These are phyloP conservation scores for Rhodomyrtus psidioides DNA, from an alignment of 441 rosid genomes.

Conservation along the genomic window DNA sequence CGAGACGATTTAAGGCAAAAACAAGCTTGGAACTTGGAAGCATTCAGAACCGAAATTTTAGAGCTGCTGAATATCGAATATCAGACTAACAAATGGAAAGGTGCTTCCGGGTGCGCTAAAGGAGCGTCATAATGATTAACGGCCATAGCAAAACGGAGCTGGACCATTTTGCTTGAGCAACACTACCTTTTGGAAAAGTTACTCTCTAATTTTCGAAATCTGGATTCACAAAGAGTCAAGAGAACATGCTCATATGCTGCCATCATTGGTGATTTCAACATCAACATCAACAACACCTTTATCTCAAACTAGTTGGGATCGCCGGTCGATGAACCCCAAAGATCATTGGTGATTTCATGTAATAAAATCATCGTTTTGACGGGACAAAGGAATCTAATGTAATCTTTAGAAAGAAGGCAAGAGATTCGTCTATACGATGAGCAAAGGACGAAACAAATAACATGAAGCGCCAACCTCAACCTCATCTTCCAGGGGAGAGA, in stretches of 20 bases:
- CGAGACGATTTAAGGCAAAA: too few relatives aligned
- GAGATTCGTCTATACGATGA: not conserved
- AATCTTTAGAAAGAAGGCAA: not conserved
- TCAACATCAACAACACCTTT: too few relatives aligned
- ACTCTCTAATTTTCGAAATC: not conserved
- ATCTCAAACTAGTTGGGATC: too few relatives aligned
- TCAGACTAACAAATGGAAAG: not conserved
- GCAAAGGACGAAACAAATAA: not conserved
- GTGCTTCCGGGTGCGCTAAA: not conserved
- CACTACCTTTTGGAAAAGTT: not conserved
- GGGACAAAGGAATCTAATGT: not conserved
- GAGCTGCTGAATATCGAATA: too few relatives aligned
- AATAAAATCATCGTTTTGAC: not conserved
- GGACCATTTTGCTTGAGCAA: not conserved
- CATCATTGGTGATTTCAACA: not conserved
- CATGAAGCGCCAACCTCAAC: not conserved
- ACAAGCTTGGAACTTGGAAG: too few relatives aligned
- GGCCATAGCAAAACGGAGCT: not conserved
- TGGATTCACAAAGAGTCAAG: not conserved
- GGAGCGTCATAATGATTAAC: not conserved
- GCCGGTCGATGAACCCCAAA: too few relatives aligned
- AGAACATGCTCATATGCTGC: not conserved
- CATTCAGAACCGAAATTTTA: too few relatives aligned
- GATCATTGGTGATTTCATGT: not conserved
- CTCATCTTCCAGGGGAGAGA: not conserved